phyloP scores from a whole-genome alignment of 768 basidiomycete species.

The Tylopilus sp. region DNA sequence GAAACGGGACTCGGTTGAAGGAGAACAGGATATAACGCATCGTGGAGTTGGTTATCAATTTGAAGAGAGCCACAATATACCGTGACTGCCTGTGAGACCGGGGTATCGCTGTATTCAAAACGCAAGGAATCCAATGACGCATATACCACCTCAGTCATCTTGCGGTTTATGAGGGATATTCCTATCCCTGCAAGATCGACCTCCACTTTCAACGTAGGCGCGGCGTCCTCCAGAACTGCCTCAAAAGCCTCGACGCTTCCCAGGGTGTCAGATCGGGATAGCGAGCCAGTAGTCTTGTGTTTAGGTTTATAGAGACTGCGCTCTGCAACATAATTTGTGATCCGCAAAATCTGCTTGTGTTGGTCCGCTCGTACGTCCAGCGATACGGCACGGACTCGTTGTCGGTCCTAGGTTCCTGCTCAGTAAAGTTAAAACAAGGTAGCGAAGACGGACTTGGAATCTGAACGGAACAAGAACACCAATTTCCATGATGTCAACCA shows the following conservation, averaged over 20 bases:
- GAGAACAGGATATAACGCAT: constrained; percentile 91
- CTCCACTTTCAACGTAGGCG: constrained; percentile 60
- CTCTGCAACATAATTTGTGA: constrained; percentile 84
- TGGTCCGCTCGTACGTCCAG: constrained; percentile 91
- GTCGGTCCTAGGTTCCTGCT: constrained; percentile 41
- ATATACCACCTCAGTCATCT: constrained; percentile 87
- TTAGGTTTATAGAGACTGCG: constrained; percentile 85
- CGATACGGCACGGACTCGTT: constrained; percentile 67
- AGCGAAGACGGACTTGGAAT: constrained; percentile 54
- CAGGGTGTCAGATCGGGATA: constrained; percentile 65
- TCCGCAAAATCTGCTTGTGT: constrained; percentile 76
- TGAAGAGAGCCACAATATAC: constrained; percentile 85
- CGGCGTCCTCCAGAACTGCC: constrained; percentile 71
- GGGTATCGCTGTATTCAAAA: constrained; percentile 80
- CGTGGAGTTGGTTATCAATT: constrained; percentile 96
- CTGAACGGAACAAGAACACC: constrained; percentile 89
- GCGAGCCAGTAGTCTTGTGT: constrained; percentile 40
- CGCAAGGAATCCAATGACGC: constrained; percentile 73
- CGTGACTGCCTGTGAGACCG: constrained; percentile 74
- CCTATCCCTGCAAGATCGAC: constrained; percentile 89
- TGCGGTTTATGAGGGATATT: constrained; percentile 84
- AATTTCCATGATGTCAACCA: constrained; percentile 93
- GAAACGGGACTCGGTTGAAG: constrained; percentile 90
- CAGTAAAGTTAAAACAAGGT: background rate
- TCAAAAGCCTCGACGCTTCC: constrained; percentile 77